These are phyloP conservation scores for Yamadazyma songkhlaensis DNA, from an alignment of 1,139 yeast genomes.

Conservation along the genomic window DNA sequence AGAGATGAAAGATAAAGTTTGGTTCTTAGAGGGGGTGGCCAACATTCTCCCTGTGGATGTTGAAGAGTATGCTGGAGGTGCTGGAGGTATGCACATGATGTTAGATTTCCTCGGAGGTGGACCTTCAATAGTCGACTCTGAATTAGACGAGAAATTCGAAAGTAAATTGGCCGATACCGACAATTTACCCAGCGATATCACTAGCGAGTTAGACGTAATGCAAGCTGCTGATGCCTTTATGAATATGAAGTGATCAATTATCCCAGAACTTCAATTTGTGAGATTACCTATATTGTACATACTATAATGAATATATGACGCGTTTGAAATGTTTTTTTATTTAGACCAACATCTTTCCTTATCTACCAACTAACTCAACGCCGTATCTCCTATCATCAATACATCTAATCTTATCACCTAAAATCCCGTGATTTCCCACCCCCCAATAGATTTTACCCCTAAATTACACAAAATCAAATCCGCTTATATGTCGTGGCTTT, in stretches of 20 bases:
- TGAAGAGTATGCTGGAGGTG: conserved; percentile 79
- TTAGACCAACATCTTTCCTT: too few species aligned
- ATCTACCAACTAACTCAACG: too few species aligned
- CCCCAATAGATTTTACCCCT: too few species aligned
- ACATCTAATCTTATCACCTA: too few species aligned
- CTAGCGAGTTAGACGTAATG: conserved; percentile 48
- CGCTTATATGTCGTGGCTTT: too few species aligned
- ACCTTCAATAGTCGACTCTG: conserved; percentile 44
- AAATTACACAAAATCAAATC: too few species aligned
- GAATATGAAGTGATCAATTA: conserved; percentile 21
- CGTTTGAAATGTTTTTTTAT: too few species aligned
- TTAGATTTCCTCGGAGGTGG: conserved; percentile 81
- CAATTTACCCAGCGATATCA: conserved; percentile 55
- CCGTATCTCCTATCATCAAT: too few species aligned
- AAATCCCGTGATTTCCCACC: too few species aligned
- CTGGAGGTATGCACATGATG: conserved; percentile 90
- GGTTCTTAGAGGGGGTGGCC: conserved; percentile 93
- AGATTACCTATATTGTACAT: not conserved
- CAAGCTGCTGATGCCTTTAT: conserved; percentile 40
- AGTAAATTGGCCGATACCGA: conserved; percentile 51
- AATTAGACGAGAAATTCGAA: conserved; percentile 45
- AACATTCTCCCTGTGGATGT: conserved; percentile 82
- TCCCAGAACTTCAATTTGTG: not conserved
- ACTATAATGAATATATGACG: too few species aligned
- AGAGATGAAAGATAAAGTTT: conserved; percentile 84